These are phyloP conservation scores for Sugiyamaella floridensis DNA, from an alignment of 805 yeast genomes.

Conservation along the genomic window DNA sequence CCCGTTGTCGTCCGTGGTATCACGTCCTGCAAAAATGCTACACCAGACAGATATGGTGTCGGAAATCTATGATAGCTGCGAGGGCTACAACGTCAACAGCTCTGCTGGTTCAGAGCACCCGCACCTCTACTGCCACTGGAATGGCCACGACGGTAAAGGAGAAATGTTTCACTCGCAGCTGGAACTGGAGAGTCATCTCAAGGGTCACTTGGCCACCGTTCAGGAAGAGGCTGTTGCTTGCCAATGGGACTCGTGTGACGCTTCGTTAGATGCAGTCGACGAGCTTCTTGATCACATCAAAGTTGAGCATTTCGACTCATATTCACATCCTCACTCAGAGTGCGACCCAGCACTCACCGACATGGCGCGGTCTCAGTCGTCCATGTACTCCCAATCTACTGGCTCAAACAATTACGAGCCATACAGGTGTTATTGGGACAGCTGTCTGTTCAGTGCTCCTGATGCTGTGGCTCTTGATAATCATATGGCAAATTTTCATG, in stretches of 20 bases:
- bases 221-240: conserved; percentile 21
- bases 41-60: neutral
- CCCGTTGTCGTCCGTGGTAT: neutral
- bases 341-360: neutral
- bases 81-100: neutral
- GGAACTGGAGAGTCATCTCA: conserved; percentile 26
- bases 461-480: conserved; percentile 39
- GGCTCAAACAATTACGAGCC: neutral
- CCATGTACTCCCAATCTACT: neutral
- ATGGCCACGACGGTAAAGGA: conserved; percentile 25
- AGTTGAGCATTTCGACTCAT: conserved; percentile 17
- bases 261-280: conserved; percentile 24
- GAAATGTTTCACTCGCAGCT: conserved; percentile 23
- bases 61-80: neutral
- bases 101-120: neutral
- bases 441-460: conserved; percentile 43
- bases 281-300: conserved; percentile 24
- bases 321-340: conserved; percentile 13
- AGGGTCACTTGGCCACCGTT: conserved; percentile 14
- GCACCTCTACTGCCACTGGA: conserved; percentile 32
- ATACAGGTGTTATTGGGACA: conserved; percentile 46
- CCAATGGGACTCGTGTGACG: conserved; percentile 37
- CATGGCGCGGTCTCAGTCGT: neutral
- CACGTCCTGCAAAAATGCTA: neutral
- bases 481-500: conserved; percentile 35